Evolutionary conservation across 768 basidiomycete species (phyloP), one percentile per base, ranked within the genome.

Genomic region (Suillus luteus): DNA sequence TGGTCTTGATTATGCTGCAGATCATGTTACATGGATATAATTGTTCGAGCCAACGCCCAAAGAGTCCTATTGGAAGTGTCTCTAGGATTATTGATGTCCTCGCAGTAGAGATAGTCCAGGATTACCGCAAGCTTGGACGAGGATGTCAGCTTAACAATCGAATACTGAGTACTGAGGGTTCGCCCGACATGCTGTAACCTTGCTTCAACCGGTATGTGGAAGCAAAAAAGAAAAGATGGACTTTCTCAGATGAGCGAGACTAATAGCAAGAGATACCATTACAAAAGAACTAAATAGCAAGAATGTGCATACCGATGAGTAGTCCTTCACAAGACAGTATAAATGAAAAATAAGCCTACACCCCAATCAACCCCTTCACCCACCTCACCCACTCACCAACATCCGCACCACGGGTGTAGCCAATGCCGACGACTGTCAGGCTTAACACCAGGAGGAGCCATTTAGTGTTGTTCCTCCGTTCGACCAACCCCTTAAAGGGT

Each of bases 381-480:
- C 49, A 62, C 40, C 40, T 27, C 38, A 11, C 41, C 57, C 38
- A 8, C 33, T 19, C 15, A 62, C 9, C 6, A 63, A 22, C n/a
- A 37, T 65, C 38, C 33, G 51, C 8, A 24, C 27, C 15, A 46
- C 66, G 57, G 33, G 64, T 51, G 27, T 55, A 66, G 66, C 58
- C 14, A 19, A 57, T 63, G 22, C 44, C 52, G 9, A 51, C 52
- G 8, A 67, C 5, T n/a, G 33, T 68, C 35, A 73, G 41, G 11
- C 52, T 57, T 0, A 51, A 60, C 3, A 40, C 1, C 54, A 74
- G 31, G 27, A 63, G 1, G 31, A 59, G 24, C 66, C 65, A 74
- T 8, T 19, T 51, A 1, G 37, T 31, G 1, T 31, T 9, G 15
- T 17, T 41, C 9, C 48, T 60, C 57, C 14, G 57, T 19, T 24